phyloP scores from a whole-genome alignment of 208 protist genomes.

The Leishmania guyanensis region DNA sequence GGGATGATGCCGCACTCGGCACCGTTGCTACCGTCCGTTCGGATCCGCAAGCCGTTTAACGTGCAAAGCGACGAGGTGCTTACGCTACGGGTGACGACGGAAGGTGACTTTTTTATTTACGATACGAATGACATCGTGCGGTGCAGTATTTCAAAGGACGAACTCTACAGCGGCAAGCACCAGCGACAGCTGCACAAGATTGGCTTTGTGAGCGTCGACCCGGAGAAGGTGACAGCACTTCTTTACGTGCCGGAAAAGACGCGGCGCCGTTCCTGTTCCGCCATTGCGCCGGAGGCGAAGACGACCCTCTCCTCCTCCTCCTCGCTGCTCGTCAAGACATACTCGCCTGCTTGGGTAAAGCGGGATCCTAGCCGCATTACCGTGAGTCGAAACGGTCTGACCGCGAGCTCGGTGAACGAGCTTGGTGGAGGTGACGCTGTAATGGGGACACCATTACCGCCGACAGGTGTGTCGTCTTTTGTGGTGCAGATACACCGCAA shows the following conservation, averaged over 20 bases:
- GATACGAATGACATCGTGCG: conserved; percentile 78
- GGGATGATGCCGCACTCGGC: conserved; percentile 18
- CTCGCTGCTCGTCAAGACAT: conserved; percentile 31
- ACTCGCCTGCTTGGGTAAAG: conserved; percentile 62
- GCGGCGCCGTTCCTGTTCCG: conserved; percentile 28
- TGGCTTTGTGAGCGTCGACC: conserved; percentile 63
- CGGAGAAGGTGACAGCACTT: conserved; percentile 47
- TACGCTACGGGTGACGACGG: conserved; percentile 70
- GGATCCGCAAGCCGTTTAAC: conserved; percentile 62
- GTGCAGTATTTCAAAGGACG: conserved; percentile 56
- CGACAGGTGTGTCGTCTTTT: conserved; percentile 74
- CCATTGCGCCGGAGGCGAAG: conserved; percentile 21
- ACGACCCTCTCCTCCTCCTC: conserved; percentile 6
- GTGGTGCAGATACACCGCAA: conserved; percentile 71
- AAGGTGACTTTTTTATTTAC: conserved; percentile 83
- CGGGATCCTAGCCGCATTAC: conserved; percentile 57
- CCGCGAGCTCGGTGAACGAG: conserved; percentile 63
- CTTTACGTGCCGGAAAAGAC: conserved; percentile 47
- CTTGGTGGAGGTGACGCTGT: conserved; percentile 65
- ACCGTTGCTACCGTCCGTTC: conserved; percentile 21
- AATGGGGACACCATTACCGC: conserved; percentile 71
- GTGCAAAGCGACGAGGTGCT: conserved; percentile 68
- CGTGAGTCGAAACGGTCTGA: conserved; percentile 60
- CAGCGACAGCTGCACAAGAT: conserved; percentile 29
- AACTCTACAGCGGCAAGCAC: conserved; percentile 37